Evolutionary conservation across 129 eudicot genomes (phyloP).

Genomic region (Flaveria linearis): DNA sequence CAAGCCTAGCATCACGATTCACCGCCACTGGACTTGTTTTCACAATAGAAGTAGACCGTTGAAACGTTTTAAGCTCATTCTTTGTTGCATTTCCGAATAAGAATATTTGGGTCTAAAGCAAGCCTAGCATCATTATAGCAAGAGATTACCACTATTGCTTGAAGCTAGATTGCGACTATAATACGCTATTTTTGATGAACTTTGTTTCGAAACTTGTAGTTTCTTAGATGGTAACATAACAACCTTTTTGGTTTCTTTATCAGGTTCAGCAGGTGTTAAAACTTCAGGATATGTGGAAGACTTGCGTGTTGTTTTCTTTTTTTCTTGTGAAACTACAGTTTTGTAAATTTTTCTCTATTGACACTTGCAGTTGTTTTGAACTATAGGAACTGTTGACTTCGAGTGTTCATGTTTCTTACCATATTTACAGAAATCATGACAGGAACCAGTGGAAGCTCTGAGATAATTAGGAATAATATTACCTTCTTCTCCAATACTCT

Average conservation of each 20-base stretch:
- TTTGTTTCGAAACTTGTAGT: slow-evolving; percentile 30
- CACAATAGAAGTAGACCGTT: slow-evolving; percentile 33
- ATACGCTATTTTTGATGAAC: background rate
- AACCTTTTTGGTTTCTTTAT: slow-evolving; percentile 45
- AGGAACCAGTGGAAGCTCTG: slow-evolving; percentile 88
- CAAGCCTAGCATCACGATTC: slow-evolving; percentile 46
- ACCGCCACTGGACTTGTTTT: slow-evolving; percentile 31
- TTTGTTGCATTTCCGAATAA: slow-evolving; percentile 27
- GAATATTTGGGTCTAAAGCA: too few species aligned
- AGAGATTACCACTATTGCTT: too few species aligned
- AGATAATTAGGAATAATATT: slow-evolving; percentile 60
- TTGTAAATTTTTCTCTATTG: slow-evolving; percentile 32
- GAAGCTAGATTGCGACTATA: too few species aligned
- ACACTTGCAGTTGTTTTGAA: slow-evolving; percentile 26
- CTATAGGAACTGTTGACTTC: slow-evolving; percentile 22
- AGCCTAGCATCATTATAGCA: too few species aligned
- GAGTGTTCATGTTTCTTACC: slow-evolving; percentile 46
- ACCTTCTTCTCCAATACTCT: slow-evolving; percentile 32
- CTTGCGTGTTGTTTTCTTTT: slow-evolving; percentile 27
- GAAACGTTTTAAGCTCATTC: slow-evolving; percentile 37
- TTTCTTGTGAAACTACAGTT: slow-evolving; percentile 25
- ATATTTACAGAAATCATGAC: slow-evolving; percentile 84
- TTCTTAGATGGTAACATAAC: slow-evolving; percentile 36
- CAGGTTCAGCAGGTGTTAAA: slow-evolving; percentile 32
- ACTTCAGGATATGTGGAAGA: background rate